These are phyloP conservation scores for Neocucurbitaria cava DNA, from an alignment of 2,329 filamentous ascomycete species.

Conservation along the genomic window DNA sequence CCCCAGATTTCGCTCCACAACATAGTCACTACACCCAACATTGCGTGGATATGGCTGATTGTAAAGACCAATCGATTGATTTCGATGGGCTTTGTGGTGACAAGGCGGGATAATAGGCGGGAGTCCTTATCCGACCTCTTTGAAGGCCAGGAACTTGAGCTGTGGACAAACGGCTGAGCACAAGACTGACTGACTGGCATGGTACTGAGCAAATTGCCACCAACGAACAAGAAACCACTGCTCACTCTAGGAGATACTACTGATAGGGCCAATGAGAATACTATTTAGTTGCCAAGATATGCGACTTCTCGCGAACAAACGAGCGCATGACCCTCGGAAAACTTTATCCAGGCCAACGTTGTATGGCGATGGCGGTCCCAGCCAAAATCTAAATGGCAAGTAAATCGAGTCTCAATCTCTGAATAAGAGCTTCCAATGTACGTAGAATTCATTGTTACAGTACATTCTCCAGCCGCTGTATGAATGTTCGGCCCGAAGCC, in stretches of 20 bases:
- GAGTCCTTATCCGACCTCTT: not conserved
- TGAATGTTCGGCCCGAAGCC: not conserved
- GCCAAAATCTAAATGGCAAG: not conserved
- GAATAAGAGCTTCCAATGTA: not conserved
- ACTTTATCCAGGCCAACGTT: not conserved
- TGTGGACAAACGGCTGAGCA: not conserved
- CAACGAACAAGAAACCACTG: not conserved
- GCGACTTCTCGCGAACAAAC: not conserved
- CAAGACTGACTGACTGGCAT: not conserved
- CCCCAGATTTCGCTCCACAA: slow-evolving; percentile 11
- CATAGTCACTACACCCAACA: slow-evolving; percentile 14
- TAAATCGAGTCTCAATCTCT: not conserved
- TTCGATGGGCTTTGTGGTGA: not conserved
- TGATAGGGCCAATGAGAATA: not conserved
- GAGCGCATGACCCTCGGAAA: not conserved
- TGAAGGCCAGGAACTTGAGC: not conserved
- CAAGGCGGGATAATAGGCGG: not conserved
- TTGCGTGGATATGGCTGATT: not conserved
- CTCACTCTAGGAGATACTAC: not conserved
- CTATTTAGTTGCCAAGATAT: not conserved
- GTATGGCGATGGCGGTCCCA: not conserved
- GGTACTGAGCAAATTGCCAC: not conserved
- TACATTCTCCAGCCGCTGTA: not conserved
- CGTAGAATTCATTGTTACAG: not conserved
- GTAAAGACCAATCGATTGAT: not conserved